Evolutionary conservation across 306 rosid genomes (phyloP).

Genomic region (Lotus japonicus): DNA sequence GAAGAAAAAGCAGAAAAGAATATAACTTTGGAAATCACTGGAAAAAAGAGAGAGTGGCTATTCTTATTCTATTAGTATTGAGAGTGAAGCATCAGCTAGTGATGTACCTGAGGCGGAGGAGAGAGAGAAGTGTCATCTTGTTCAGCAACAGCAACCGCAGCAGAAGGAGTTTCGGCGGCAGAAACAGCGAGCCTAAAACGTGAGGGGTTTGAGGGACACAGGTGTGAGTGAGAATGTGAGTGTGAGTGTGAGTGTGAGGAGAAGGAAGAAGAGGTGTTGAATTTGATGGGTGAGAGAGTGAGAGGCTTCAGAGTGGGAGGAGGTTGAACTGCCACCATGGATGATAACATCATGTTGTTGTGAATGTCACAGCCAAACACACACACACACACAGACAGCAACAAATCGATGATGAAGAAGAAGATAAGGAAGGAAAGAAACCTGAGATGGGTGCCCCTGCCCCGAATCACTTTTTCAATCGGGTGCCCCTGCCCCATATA

Average conservation of each 20-base stretch:
- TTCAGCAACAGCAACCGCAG: slow-evolving; percentile 30
- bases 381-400: not conserved
- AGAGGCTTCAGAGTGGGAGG: slow-evolving; percentile 35
- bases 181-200: slow-evolving; percentile 25
- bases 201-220: not conserved
- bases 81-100: not conserved
- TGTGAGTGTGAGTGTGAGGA: not conserved
- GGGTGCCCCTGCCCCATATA: not conserved
- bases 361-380: too few relatives aligned
- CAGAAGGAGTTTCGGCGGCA: slow-evolving; percentile 2
- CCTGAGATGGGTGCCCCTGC: not conserved
- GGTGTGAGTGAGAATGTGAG: not conserved
- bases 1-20: not conserved
- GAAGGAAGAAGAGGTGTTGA: slow-evolving; percentile 23
- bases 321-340: slow-evolving; percentile 38
- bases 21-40: too few relatives aligned
- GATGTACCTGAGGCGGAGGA: slow-evolving; percentile 31
- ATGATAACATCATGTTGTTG: slow-evolving; percentile 20
- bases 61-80: too few relatives aligned
- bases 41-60: too few relatives aligned
- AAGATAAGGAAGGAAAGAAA: slow-evolving; percentile 1
- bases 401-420: not conserved
- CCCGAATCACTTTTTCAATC: not conserved
- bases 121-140: slow-evolving; percentile 26
- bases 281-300: slow-evolving; percentile 22